These are phyloP conservation scores for Ampelocalamus luodianensis DNA, from an alignment of 176 grass and related monocot genomes.

Conservation along the genomic window DNA sequence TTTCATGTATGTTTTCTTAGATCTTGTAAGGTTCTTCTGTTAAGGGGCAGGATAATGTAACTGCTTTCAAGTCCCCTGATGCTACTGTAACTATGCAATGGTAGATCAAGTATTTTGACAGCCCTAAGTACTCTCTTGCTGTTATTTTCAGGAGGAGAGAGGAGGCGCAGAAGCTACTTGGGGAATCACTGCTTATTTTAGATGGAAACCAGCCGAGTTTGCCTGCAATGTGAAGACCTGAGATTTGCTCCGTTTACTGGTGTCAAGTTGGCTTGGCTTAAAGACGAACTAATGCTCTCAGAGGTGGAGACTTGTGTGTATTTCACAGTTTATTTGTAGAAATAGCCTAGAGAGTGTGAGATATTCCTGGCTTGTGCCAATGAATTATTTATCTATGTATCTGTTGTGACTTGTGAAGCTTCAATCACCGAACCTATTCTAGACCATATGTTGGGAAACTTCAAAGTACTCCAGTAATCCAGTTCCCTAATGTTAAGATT, in stretches of 20 bases:
- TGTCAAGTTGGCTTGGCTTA: neutral
- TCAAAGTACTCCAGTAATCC: neutral
- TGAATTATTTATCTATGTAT: neutral
- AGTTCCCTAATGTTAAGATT: neutral
- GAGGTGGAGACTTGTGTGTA: neutral
- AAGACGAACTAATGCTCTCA: neutral
- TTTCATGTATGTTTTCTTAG: neutral
- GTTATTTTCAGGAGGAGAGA: constrained; percentile 78
- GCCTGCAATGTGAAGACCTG: constrained; percentile 13
- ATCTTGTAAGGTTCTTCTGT: constrained; percentile 4
- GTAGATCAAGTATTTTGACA: constrained; percentile 1
- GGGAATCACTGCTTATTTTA: constrained; percentile 70
- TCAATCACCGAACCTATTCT: neutral
- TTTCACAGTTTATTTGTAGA: neutral
- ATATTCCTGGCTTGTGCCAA: neutral
- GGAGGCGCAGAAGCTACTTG: constrained; percentile 79
- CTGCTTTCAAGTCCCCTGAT: constrained; percentile 1
- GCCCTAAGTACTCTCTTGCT: constrained; percentile 20
- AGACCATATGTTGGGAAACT: neutral
- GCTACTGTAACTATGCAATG: constrained; percentile 16
- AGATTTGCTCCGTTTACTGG: neutral
- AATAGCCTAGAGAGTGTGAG: neutral
- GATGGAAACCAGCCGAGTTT: constrained; percentile 54
- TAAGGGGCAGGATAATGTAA: neutral
- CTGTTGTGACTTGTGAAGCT: neutral